Percentiles rank a stretch among this genome's conserved stretches.
phyloP scores from a whole-genome alignment of 495 filamentous ascomycete genomes.

The Tuber calosporum region DNA sequence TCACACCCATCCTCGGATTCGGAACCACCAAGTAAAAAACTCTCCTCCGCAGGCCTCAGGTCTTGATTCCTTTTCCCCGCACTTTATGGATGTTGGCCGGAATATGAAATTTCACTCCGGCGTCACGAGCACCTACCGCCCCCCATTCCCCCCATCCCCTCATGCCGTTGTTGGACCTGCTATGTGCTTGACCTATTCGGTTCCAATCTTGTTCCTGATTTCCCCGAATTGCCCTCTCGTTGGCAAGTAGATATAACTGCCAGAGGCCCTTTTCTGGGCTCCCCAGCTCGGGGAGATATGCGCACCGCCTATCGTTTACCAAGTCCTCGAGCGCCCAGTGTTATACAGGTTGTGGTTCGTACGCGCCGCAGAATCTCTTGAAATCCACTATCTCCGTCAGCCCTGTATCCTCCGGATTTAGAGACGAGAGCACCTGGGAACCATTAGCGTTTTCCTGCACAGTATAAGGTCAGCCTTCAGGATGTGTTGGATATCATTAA shows the following conservation, averaged over 20 bases:
- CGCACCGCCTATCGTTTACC: not conserved
- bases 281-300: not conserved
- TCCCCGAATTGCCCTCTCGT: not conserved
- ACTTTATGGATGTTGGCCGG: not conserved
- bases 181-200: not conserved
- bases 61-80: not conserved
- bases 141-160: not conserved
- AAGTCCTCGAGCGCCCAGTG: not conserved
- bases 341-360: not conserved
- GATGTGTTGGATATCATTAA: no score
- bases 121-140: not conserved
- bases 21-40: not conserved
- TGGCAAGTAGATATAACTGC: not conserved
- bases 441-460: no score
- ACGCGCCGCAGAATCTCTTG: no score
- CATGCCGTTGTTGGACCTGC: not conserved
- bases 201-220: not conserved
- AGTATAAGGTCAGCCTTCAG: no score
- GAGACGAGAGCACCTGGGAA: no score
- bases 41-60: not conserved
- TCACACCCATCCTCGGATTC: not conserved
- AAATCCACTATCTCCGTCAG: no score
- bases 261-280: no score
- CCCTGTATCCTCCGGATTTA: no score
- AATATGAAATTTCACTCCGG: not conserved